A percentile compares a stretch with the other conserved stretches of the same genome.
phyloP scores from a whole-genome alignment of 768 basidiomycete genomes.

The Cystoderma amianthinum region DNA sequence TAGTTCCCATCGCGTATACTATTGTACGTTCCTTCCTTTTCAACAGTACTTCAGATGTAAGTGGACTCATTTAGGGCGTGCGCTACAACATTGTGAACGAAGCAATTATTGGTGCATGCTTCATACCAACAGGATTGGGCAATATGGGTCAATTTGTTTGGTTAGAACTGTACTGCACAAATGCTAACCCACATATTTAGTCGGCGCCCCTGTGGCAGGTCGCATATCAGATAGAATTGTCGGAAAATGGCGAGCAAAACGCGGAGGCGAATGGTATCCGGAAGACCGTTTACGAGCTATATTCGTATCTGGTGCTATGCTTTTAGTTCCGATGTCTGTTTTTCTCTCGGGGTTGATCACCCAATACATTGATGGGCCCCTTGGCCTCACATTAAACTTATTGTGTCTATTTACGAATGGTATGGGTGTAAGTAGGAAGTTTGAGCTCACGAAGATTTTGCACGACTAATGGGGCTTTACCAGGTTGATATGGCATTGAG shows the following conservation, averaged over 20 bases:
- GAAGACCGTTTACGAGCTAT: conserved; percentile 61
- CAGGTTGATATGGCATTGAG: conserved; percentile 55
- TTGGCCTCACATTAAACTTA: conserved; percentile 40
- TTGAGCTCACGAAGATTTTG: not conserved
- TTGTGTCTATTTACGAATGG: conserved; percentile 54
- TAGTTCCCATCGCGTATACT: conserved; percentile 61
- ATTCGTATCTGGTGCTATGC: conserved; percentile 32
- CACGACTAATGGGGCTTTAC: not conserved
- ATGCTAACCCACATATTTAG: conserved; percentile 2
- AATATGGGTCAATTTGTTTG: conserved; percentile 40
- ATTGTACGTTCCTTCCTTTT: conserved; percentile 35
- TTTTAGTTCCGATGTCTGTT: conserved; percentile 45
- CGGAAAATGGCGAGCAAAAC: conserved; percentile 34
- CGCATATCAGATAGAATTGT: conserved; percentile 50
- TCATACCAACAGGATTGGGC: conserved; percentile 51
- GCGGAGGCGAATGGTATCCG: conserved; percentile 55
- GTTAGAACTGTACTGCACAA: not conserved
- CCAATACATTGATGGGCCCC: conserved; percentile 32
- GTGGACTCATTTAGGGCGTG: conserved; percentile 30
- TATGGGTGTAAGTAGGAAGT: conserved; percentile 44
- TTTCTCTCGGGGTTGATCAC: conserved; percentile 34
- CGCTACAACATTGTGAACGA: conserved; percentile 51
- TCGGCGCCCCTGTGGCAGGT: conserved; percentile 49
- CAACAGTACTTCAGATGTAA: not conserved
- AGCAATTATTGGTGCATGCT: conserved; percentile 51